A percentile compares a stretch with the other conserved stretches of the same genome.
Evolutionary conservation across 2,329 filamentous ascomycete species (phyloP).

Genomic region (Arthrocladium fulminans): DNA sequence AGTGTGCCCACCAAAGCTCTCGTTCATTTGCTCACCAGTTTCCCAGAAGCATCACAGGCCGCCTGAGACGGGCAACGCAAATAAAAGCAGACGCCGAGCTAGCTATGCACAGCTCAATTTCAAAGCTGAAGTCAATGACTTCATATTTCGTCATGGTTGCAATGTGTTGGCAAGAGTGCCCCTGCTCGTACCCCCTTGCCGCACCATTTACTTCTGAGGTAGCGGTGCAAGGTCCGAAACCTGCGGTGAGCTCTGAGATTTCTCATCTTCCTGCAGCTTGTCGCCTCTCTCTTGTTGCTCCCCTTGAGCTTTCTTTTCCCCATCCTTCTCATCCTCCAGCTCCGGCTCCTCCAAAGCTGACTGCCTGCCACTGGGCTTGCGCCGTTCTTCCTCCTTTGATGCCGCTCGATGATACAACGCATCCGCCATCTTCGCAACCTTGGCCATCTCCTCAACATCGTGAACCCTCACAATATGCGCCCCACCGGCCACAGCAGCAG

Average conservation of each 20-base stretch:
- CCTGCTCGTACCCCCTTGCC: background rate
- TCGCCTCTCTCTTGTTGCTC: too few species aligned
- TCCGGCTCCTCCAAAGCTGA: background rate
- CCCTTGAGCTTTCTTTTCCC: background rate
- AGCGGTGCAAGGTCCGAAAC: background rate
- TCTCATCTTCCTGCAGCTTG: too few species aligned
- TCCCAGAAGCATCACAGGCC: too few species aligned
- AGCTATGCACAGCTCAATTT: too few species aligned
- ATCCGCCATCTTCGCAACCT: slow-evolving; percentile 80
- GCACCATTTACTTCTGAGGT: background rate
- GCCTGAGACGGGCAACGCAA: too few species aligned
- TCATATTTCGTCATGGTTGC: too few species aligned
- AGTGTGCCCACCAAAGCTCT: too few species aligned
- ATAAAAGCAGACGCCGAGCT: too few species aligned
- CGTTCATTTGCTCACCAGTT: too few species aligned
- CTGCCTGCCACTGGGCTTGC: background rate
- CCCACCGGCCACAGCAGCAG: slow-evolving; percentile 74
- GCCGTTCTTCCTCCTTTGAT: background rate
- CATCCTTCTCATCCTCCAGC: background rate
- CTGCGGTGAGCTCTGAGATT: background rate
- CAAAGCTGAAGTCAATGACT: too few species aligned
- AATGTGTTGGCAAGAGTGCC: too few species aligned
- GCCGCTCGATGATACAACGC: slow-evolving; percentile 57
- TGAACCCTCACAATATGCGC: slow-evolving; percentile 90
- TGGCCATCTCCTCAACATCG: slow-evolving; percentile 76